phyloP scores from a whole-genome alignment of 2,329 filamentous ascomycete genomes.

The Calonectria hawksworthii region DNA sequence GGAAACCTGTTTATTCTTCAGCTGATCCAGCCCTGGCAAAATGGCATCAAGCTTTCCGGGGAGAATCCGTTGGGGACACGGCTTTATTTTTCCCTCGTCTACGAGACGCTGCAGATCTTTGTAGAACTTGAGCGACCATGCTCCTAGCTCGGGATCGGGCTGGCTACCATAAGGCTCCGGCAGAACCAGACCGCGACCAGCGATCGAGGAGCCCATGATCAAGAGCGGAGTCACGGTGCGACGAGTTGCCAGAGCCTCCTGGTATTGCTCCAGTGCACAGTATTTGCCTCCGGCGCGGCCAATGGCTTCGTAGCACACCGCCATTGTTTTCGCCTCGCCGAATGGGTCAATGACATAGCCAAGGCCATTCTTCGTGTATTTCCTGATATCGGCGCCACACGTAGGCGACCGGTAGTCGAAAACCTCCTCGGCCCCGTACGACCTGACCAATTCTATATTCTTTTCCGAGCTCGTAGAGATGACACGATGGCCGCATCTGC shows the following conservation, averaged over 20 bases:
- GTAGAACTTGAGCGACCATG: not conserved
- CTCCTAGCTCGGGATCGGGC: not conserved
- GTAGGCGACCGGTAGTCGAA: conserved; percentile 55
- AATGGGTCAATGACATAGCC: not conserved
- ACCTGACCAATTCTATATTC: conserved; percentile 53
- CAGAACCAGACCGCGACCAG: not conserved
- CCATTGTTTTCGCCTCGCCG: conserved; percentile 19
- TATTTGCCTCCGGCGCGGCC: conserved; percentile 56
- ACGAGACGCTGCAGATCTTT: not conserved
- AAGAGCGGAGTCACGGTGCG: conserved; percentile 9
- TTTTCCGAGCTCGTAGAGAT: conserved; percentile 24
- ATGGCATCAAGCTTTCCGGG: not conserved
- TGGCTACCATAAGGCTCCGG: not conserved
- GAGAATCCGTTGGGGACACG: not conserved
- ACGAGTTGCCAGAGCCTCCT: conserved; percentile 3
- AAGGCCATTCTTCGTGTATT: not conserved
- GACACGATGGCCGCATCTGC: not conserved
- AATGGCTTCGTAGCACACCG: conserved; percentile 54
- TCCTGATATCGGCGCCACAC: conserved; percentile 39
- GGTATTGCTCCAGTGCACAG: conserved; percentile 46
- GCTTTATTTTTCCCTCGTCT: not conserved
- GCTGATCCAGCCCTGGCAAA: not conserved
- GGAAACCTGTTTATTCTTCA: not conserved
- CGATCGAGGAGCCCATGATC: not conserved
- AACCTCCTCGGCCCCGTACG: conserved; percentile 54